phyloP scores from a whole-genome alignment of 2,329 filamentous ascomycete genomes.

The Atkinsonella texensis region DNA sequence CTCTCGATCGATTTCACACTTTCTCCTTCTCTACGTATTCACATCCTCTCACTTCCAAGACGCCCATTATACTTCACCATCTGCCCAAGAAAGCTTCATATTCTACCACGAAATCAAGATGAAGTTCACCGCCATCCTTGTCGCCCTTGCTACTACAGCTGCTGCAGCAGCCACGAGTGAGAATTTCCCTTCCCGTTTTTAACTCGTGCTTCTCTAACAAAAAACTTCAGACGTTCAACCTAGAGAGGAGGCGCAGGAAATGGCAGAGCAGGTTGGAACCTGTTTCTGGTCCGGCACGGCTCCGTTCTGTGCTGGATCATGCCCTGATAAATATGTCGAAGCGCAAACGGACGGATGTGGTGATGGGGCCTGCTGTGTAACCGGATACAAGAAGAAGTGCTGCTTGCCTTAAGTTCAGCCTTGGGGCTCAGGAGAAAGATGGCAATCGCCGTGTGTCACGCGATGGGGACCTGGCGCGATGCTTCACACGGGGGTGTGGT shows the following conservation, averaged over 20 bases:
- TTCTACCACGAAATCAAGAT: neutral
- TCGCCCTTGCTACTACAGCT: no score
- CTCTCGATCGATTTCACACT: no score
- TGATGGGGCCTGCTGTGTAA: neutral
- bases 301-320: neutral
- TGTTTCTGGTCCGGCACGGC: neutral
- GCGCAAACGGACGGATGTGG: neutral
- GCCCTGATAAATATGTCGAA: neutral
- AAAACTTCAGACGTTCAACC: neutral
- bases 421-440: neutral
- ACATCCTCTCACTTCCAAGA: no score
- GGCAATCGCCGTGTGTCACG: no score
- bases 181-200: neutral
- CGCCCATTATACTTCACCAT: no score
- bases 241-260: neutral
- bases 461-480: no score
- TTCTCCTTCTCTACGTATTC: no score
- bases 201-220: neutral
- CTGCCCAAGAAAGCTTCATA: no score
- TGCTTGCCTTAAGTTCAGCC: neutral
- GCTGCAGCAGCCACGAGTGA: neutral
- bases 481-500: no score
- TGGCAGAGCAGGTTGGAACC: neutral
- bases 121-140: no score
- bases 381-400: neutral